Evolutionary conservation across 2,329 filamentous ascomycete genomes (phyloP), one percentile per base, ranked within the genome.

Genomic region (Ceratocystis cubensis): DNA sequence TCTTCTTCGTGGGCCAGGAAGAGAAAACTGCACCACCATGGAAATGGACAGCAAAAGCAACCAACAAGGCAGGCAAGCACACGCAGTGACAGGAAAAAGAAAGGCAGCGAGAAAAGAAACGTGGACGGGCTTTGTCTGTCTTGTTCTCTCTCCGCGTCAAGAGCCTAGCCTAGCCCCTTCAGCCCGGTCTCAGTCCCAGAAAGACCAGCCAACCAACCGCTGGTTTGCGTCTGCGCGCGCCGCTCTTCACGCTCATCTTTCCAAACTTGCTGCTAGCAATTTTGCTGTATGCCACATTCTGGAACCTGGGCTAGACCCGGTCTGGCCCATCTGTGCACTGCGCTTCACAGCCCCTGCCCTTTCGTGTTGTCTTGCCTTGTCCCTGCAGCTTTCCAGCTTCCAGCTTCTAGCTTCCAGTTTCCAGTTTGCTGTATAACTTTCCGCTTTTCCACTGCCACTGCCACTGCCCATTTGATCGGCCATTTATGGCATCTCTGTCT

Each of bases 221-320:
- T 22, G 6, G 2, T n/a, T 50, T 22, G 15, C 20, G n/a, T 6
- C 46, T 50, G 46, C 46, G 10, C 46, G 13, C n/a, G 10, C 46
- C 5, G n/a, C n/a, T 50, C 25, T 28, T 33, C 25, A 17, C 15
- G 3, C 28, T 33, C 22, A 13, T 25, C 20, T 13, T 53, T n/a
- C 37, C 37, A 41, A 4, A 41, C 37, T 4, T 41, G 8, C 37
- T 41, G 6, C 20, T 20, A 48, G 20, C 8, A 25, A 53, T 53
- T 25, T 41, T 13, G 48, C 20, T 53, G 48, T 53, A 25, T 25
- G 48, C 48, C 48, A 53, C 53, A 30, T 59, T 59, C 53, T 59
- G 53, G 53, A 59, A 59, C 53, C 53, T 17, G 53, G 53, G 25
- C 53, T 59, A 59, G 53, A 20, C 53, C 53, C 10, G 53, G 25